phyloP scores from a whole-genome alignment of 1,284 basidiomycete genomes.

The Schizophyllum commune region DNA sequence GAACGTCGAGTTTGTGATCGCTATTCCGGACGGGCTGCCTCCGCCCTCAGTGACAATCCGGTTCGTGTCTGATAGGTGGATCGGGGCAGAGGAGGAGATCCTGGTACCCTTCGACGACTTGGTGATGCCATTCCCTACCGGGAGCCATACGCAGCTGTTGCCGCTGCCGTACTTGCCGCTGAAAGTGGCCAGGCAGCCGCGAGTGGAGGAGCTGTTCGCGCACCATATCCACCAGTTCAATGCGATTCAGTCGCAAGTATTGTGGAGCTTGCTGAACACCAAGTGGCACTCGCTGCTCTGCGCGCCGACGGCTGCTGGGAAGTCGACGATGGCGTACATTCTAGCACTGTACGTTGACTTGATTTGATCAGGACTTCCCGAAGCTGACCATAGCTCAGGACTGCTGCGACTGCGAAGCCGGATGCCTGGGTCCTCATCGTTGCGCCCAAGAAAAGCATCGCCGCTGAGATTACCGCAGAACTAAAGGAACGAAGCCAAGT shows the following conservation, averaged over 20 bases:
- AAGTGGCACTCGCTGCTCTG: conserved; percentile 71
- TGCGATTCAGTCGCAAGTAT: conserved; percentile 84
- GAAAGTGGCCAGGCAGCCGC: conserved; percentile 41
- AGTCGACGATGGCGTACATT: conserved; percentile 68
- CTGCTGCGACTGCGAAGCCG: conserved; percentile 30
- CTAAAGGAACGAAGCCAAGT: conserved; percentile 33
- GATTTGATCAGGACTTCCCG: conserved; percentile 1
- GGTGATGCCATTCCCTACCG: conserved; percentile 67
- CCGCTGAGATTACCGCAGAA: conserved; percentile 41
- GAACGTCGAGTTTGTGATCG: conserved; percentile 76
- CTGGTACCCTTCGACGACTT: conserved; percentile 60
- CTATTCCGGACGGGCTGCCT: conserved; percentile 51
- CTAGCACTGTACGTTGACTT: conserved; percentile 54
- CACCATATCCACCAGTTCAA: conserved; percentile 59
- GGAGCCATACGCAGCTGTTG: conserved; percentile 62
- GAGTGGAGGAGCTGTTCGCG: conserved; percentile 39
- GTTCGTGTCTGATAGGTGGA: conserved; percentile 89
- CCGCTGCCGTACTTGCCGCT: conserved; percentile 77
- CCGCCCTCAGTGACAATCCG: conserved; percentile 64
- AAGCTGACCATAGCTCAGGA: conserved; percentile 29
- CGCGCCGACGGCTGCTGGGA: conserved; percentile 78
- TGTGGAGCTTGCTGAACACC: conserved; percentile 79
- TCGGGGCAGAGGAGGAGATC: conserved; percentile 81
- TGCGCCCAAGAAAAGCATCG: conserved; percentile 41
- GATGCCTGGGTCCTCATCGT: conserved; percentile 51